These are phyloP conservation scores for Fusarium pseudograminearum DNA, from an alignment of 2,329 filamentous ascomycete genomes.

Conservation along the genomic window DNA sequence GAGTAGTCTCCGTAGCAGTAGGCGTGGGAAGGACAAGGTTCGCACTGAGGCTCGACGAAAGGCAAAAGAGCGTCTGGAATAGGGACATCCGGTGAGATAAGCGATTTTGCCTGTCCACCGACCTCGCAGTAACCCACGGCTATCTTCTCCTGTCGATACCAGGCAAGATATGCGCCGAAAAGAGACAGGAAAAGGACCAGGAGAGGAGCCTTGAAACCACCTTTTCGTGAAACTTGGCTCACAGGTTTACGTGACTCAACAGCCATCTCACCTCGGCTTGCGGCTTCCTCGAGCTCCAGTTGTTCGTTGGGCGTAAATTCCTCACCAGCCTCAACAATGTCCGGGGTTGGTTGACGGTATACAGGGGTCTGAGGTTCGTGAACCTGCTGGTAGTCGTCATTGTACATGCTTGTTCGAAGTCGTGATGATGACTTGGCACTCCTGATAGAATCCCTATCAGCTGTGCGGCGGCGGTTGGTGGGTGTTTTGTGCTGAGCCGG, in stretches of 20 bases:
- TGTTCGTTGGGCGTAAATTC: slow-evolving; percentile 96
- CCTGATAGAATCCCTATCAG: slow-evolving; percentile 57
- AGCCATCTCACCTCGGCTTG: slow-evolving; percentile 63
- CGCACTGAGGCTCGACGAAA: slow-evolving; percentile 82
- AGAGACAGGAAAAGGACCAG: slow-evolving; percentile 78
- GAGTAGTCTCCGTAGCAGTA: slow-evolving; percentile 85
- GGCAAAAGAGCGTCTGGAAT: slow-evolving; percentile 79
- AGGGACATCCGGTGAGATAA: slow-evolving; percentile 62
- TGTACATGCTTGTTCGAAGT: slow-evolving; percentile 57
- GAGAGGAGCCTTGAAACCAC: slow-evolving; percentile 72
- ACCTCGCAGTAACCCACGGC: slow-evolving; percentile 94
- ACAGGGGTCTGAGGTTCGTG: slow-evolving; percentile 49
- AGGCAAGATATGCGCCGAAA: slow-evolving; percentile 77
- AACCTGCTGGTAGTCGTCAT: slow-evolving; percentile 49
- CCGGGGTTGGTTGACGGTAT: slow-evolving; percentile 51
- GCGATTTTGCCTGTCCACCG: slow-evolving; percentile 69
- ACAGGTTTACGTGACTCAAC: slow-evolving; percentile 59
- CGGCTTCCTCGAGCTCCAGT: slow-evolving; percentile 79
- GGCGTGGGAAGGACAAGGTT: slow-evolving; percentile 90
- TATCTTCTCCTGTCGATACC: slow-evolving; percentile 96
- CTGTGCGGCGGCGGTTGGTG: slow-evolving; percentile 63
- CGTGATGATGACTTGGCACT: slow-evolving; percentile 58
- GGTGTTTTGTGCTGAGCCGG: slow-evolving; percentile 66
- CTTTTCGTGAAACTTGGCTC: slow-evolving; percentile 52
- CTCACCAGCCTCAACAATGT: slow-evolving; percentile 76